Percentiles rank a stretch among this genome's conserved stretches.
These are phyloP conservation scores for Hortaea sp. DNA, from an alignment of 2,329 filamentous ascomycete genomes.

Conservation along the genomic window DNA sequence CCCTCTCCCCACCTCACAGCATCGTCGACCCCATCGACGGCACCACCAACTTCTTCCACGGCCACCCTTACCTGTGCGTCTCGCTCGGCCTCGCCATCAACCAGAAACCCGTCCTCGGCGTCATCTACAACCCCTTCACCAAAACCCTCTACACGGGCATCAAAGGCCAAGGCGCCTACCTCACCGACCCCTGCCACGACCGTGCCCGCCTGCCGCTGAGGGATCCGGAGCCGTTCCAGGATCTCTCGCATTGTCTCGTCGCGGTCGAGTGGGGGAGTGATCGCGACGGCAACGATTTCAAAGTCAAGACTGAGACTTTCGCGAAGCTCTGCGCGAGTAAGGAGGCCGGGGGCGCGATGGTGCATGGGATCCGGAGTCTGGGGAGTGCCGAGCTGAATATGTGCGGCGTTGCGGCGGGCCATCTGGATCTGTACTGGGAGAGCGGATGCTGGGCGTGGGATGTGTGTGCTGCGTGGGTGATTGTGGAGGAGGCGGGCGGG, in stretches of 20 bases:
- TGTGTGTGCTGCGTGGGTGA: conserved; percentile 71
- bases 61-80: conserved; percentile 64
- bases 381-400: conserved; percentile 68
- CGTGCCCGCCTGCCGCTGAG: conserved; percentile 32
- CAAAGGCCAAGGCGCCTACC: conserved; percentile 55
- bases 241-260: conserved; percentile 55
- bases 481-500: conserved; percentile 64
- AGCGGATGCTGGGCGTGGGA: conserved; percentile 81
- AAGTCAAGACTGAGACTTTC: conserved; percentile 59
- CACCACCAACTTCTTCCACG: conserved; percentile 72
- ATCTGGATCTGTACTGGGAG: conserved; percentile 70
- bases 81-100: conserved; percentile 62
- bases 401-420: conserved; percentile 60
- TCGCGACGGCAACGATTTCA: conserved; percentile 57
- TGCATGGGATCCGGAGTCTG: conserved; percentile 60
- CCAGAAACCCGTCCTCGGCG: conserved; percentile 54
- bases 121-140: conserved; percentile 72
- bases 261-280: conserved; percentile 65
- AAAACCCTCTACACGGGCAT: conserved; percentile 60
- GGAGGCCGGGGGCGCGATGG: conserved; percentile 56
- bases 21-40: conserved; percentile 76
- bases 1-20: conserved; percentile 3
- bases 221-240: conserved; percentile 42
- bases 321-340: conserved; percentile 33
- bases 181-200: conserved; percentile 18